phyloP scores from a whole-genome alignment of 2,329 filamentous ascomycete species.

The Cryphonectria naterciae region DNA sequence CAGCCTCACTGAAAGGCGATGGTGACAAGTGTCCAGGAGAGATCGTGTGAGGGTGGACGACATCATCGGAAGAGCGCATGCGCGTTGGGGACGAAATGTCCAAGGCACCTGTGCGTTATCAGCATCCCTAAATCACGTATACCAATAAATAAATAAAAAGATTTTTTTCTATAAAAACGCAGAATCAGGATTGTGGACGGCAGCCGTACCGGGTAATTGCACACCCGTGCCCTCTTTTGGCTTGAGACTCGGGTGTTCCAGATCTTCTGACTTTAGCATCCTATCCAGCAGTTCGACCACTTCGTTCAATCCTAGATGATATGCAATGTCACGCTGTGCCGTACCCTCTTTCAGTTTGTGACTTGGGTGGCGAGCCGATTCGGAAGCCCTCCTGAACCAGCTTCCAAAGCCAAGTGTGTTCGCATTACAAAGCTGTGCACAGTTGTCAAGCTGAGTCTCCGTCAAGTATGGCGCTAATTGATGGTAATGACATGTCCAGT shows the following conservation, averaged over 20 bases:
- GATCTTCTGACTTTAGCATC: slow-evolving; percentile 12
- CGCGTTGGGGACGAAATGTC: slow-evolving; percentile 7
- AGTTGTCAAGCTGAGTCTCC: slow-evolving; percentile 14
- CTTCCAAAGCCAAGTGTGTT: slow-evolving; percentile 13
- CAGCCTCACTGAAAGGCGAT: slow-evolving; percentile 19
- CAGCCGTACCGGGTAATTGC: neutral
- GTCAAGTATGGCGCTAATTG: slow-evolving; percentile 4
- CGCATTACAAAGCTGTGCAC: slow-evolving; percentile 15
- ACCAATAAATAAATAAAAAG: no score
- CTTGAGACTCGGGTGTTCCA: neutral
- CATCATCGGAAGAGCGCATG: slow-evolving; percentile 1
- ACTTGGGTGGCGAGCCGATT: slow-evolving; percentile 7
- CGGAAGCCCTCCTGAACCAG: slow-evolving; percentile 17
- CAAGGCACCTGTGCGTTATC: neutral
- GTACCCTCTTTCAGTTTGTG: slow-evolving; percentile 15
- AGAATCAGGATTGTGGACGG: neutral
- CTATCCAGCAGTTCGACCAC: slow-evolving; percentile 15
- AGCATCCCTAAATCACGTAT: neutral
- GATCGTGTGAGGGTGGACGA: slow-evolving; percentile 19
- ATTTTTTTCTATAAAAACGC: no score
- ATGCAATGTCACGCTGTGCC: slow-evolving; percentile 13
- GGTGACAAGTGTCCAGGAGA: slow-evolving; percentile 15
- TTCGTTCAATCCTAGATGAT: slow-evolving; percentile 6
- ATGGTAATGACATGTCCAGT: slow-evolving; percentile 17
- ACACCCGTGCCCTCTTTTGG: neutral